phyloP scores from a whole-genome alignment of 2,329 filamentous ascomycete species.

The Colletotrichum spaethianum region DNA sequence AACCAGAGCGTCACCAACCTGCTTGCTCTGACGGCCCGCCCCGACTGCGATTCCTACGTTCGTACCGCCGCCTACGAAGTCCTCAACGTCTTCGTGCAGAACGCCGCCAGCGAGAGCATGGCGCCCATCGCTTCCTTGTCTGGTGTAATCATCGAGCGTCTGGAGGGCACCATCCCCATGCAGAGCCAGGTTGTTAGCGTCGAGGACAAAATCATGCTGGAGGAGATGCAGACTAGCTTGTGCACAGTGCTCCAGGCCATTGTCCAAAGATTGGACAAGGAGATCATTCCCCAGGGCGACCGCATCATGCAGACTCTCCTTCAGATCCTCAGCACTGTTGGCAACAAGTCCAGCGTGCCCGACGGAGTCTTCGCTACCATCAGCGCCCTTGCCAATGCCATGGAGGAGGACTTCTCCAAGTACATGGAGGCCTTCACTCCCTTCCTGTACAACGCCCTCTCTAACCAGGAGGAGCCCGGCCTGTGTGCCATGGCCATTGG shows the following conservation, averaged over 20 bases:
- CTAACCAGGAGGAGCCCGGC: slow-evolving; percentile 94
- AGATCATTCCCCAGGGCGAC: slow-evolving; percentile 91
- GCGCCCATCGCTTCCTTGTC: slow-evolving; percentile 85
- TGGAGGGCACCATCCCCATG: slow-evolving; percentile 91
- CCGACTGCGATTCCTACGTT: slow-evolving; percentile 87
- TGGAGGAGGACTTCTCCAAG: slow-evolving; percentile 94
- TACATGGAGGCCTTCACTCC: slow-evolving; percentile 98
- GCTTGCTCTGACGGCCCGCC: slow-evolving; percentile 85
- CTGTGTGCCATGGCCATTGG: slow-evolving; percentile 98
- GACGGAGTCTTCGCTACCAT: slow-evolving; percentile 94
- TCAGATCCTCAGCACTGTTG: slow-evolving; percentile 82
- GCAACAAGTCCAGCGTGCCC: slow-evolving; percentile 91
- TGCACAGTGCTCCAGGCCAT: slow-evolving; percentile 93
- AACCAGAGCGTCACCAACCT: slow-evolving; percentile 90
- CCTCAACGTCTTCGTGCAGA: slow-evolving; percentile 93
- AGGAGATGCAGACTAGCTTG: slow-evolving; percentile 98
- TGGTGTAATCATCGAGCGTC: slow-evolving; percentile 88
- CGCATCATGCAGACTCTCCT: slow-evolving; percentile 93
- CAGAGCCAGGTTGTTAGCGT: slow-evolving; percentile 96
- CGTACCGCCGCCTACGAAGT: slow-evolving; percentile 98
- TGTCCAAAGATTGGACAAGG: slow-evolving; percentile 89
- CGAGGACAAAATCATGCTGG: slow-evolving; percentile 94
- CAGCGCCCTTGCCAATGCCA: slow-evolving; percentile 89
- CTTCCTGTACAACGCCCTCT: slow-evolving; percentile 93
- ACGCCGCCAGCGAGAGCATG: slow-evolving; percentile 89